A percentile compares a stretch with the other conserved stretches of the same genome.
Conservation (phyloP, 192 early-diverging fungal genomes). For the Coemansia furcata region DNA sequence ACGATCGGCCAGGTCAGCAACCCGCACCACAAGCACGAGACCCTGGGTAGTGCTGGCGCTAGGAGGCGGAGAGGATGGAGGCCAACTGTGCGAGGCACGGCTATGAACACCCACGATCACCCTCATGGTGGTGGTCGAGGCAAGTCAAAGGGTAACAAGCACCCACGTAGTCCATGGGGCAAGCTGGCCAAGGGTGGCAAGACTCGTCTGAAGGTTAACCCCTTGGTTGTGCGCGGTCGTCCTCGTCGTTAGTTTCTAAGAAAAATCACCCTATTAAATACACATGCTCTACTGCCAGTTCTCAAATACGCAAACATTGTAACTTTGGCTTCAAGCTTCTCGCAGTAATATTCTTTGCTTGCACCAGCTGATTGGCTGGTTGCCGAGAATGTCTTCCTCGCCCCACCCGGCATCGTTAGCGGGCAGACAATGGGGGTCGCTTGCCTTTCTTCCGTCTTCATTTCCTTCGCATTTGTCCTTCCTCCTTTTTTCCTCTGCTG, state of each 20-base stretch:
- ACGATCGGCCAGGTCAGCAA: conserved; percentile 91
- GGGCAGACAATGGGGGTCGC: neutral
- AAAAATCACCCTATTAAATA: neutral
- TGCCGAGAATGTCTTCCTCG: neutral
- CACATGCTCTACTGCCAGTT: neutral
- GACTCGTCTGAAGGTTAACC: conserved; percentile 68
- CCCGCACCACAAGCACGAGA: conserved; percentile 82
- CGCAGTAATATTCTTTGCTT: conserved; percentile 3
- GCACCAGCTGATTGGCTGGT: conserved; percentile 5
- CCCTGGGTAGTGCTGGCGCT: conserved; percentile 88
- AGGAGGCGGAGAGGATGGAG: conserved; percentile 78
- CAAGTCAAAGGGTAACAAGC: conserved; percentile 91
- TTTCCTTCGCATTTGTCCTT: neutral
- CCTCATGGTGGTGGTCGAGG: conserved; percentile 96
- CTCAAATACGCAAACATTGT: neutral
- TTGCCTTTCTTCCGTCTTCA: neutral
- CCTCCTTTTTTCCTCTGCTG: neutral
- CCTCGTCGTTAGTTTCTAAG: conserved; percentile 29
- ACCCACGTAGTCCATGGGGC: conserved; percentile 88
- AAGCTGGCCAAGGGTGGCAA: conserved; percentile 90
- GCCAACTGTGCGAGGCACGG: conserved; percentile 92
- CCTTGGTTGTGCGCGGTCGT: conserved; percentile 62
- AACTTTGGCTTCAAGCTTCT: neutral
- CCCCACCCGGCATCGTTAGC: neutral
- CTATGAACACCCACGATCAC: conserved; percentile 93